These are phyloP conservation scores for Jamesozyma spencerorum DNA, from an alignment of 805 yeast genomes.

Conservation along the genomic window DNA sequence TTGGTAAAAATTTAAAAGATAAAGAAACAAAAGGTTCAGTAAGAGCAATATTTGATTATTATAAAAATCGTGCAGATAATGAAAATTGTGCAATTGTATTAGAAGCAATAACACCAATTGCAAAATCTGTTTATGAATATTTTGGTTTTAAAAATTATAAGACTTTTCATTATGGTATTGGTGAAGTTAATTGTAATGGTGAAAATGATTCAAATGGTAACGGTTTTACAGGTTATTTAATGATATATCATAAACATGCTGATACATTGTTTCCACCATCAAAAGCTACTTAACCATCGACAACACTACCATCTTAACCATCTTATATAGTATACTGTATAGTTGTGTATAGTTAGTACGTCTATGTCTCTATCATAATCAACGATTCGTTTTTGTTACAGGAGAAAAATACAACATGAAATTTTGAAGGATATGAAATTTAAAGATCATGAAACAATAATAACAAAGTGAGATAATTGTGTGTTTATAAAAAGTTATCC, in stretches of 20 bases:
- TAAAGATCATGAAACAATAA: no score
- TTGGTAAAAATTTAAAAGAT: slow-evolving; percentile 27
- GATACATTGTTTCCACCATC: slow-evolving; percentile 6
- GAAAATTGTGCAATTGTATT: slow-evolving; percentile 27
- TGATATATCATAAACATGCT: slow-evolving; percentile 28
- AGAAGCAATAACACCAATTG: slow-evolving; percentile 29
- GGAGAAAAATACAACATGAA: no score
- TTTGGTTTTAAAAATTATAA: slow-evolving; percentile 27
- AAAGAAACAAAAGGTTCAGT: slow-evolving; percentile 26
- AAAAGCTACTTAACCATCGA: background rate
- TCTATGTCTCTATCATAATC: no score
- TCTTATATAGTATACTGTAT: background rate
- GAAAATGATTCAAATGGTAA: slow-evolving; percentile 22
- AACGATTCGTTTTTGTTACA: no score
- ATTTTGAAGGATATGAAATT: no score
- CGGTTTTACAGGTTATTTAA: slow-evolving; percentile 26
- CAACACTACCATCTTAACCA: background rate
- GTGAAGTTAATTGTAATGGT: slow-evolving; percentile 26
- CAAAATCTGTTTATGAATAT: slow-evolving; percentile 28
- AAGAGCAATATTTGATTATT: slow-evolving; percentile 24
- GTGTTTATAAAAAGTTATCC: no score
- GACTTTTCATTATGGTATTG: slow-evolving; percentile 25
- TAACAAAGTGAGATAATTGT: no score
- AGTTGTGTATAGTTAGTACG: no score
- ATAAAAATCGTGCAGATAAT: slow-evolving; percentile 24